Evolutionary conservation across 805 yeast genomes (phyloP).

Genomic region (Yamadazyma takamatsuzukensis): DNA sequence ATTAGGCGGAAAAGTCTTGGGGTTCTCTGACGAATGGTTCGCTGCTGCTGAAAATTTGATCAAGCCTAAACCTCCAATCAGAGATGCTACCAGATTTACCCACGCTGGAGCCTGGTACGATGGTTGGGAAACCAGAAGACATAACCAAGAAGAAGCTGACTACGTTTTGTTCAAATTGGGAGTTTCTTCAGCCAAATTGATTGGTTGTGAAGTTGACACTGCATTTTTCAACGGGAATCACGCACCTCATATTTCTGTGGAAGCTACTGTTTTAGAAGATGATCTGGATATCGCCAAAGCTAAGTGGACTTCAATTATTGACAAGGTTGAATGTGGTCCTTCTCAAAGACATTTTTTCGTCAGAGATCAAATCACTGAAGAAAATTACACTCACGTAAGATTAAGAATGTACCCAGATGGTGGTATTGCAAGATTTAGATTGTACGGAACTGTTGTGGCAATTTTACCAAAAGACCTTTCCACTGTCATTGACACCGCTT

Average conservation of each 20-base stretch:
- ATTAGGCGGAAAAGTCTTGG: slow-evolving; percentile 71
- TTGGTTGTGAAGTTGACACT: slow-evolving; percentile 89
- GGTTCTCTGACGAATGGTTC: slow-evolving; percentile 88
- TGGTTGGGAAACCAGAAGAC: slow-evolving; percentile 98
- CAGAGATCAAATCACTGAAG: slow-evolving; percentile 54
- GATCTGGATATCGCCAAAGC: slow-evolving; percentile 31
- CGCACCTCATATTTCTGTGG: slow-evolving; percentile 87
- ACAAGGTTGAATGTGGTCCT: slow-evolving; percentile 82
- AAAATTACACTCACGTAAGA: slow-evolving; percentile 72
- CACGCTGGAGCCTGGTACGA: slow-evolving; percentile 96
- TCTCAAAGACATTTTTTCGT: slow-evolving; percentile 79
- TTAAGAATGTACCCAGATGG: slow-evolving; percentile 97
- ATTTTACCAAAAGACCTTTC: slow-evolving; percentile 48
- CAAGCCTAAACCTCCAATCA: slow-evolving; percentile 73
- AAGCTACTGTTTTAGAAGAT: slow-evolving; percentile 49
- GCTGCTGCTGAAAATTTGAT: slow-evolving; percentile 88
- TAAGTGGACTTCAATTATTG: slow-evolving; percentile 70
- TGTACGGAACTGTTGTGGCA: slow-evolving; percentile 83
- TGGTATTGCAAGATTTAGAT: slow-evolving; percentile 91
- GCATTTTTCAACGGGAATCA: slow-evolving; percentile 94
- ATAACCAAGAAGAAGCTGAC: slow-evolving; percentile 78
- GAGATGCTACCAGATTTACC: slow-evolving; percentile 76
- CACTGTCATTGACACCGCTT: slow-evolving; percentile 63
- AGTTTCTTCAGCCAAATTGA: slow-evolving; percentile 71
- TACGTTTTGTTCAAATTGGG: slow-evolving; percentile 86